Conservation (phyloP, 805 yeast species). For the Jamesozyma gamospora region DNA sequence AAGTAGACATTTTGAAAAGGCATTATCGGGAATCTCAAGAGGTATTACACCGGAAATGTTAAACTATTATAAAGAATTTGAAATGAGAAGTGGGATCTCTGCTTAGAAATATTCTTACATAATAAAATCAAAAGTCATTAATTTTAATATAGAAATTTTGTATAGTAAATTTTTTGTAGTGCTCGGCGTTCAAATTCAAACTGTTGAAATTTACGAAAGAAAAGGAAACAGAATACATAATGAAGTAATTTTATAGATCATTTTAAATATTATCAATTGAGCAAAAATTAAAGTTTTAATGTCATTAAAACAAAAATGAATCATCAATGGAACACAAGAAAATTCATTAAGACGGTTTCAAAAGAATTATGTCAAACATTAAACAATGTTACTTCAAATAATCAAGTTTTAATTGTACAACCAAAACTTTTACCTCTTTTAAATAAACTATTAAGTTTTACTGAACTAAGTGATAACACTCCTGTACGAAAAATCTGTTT, state of each 20-base stretch:
- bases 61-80: constrained; percentile 51
- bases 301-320: constrained; percentile 9
- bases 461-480: constrained; percentile 20
- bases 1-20: constrained; percentile 62
- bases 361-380: constrained; percentile 11
- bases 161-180: too few relatives aligned
- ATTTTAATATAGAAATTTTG: too few relatives aligned
- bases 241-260: too few relatives aligned
- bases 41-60: constrained; percentile 86
- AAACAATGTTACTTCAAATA: constrained; percentile 9
- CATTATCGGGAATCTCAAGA: constrained; percentile 54
- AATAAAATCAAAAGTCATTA: too few relatives aligned
- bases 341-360: constrained; percentile 12
- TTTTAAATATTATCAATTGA: too few relatives aligned
- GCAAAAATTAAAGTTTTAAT: too few relatives aligned
- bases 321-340: constrained; percentile 21
- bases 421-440: constrained; percentile 13
- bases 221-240: too few relatives aligned
- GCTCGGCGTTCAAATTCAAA: too few relatives aligned
- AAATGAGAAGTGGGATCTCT: constrained; percentile 33
- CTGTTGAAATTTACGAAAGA: too few relatives aligned
- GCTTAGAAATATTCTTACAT: constrained; percentile 6
- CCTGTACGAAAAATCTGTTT: constrained; percentile 21
- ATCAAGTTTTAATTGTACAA: constrained; percentile 19
- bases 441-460: constrained; percentile 19